phyloP scores from a whole-genome alignment of 768 basidiomycete species.

The Tephrocybe sp. region DNA sequence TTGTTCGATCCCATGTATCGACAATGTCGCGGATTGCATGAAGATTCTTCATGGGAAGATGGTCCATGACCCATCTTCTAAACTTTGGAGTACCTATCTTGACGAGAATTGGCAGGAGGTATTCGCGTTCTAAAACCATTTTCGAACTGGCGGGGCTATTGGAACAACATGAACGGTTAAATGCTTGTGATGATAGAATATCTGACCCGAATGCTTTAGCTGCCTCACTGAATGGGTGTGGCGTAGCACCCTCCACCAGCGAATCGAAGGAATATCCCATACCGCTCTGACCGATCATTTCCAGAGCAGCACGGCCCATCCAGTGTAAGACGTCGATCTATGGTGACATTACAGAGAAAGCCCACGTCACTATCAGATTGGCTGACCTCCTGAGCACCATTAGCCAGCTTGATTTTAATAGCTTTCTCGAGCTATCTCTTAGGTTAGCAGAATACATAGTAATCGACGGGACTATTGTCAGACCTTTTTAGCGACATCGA shows the following conservation, averaged over 20 bases:
- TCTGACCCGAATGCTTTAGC: constrained; percentile 9
- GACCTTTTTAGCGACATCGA: constrained; percentile 19
- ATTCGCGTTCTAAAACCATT: constrained; percentile 9
- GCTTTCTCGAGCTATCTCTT: constrained; percentile 9
- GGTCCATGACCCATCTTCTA: constrained; percentile 14
- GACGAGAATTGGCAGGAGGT: constrained; percentile 13
- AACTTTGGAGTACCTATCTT: constrained; percentile 18
- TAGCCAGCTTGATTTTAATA: constrained; percentile 1
- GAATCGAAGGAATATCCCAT: constrained; percentile 20
- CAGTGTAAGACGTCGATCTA: constrained; percentile 22
- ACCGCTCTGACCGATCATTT: constrained; percentile 21
- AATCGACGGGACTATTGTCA: neutral
- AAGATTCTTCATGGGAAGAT: constrained; percentile 11
- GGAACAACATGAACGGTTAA: neutral
- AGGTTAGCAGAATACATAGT: neutral
- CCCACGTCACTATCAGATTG: neutral
- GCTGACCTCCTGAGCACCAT: constrained; percentile 14
- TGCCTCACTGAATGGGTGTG: constrained; percentile 17
- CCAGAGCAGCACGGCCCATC: constrained; percentile 19
- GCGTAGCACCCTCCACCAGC: constrained; percentile 9
- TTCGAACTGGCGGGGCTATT: constrained; percentile 9
- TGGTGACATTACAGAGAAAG: neutral
- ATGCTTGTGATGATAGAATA: neutral
- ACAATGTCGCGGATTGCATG: constrained; percentile 15
- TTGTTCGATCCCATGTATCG: constrained; percentile 14